Base-by-base conservation (phyloP, 1,284 basidiomycete genomes). In the Trichosporon sp. region DNA sequence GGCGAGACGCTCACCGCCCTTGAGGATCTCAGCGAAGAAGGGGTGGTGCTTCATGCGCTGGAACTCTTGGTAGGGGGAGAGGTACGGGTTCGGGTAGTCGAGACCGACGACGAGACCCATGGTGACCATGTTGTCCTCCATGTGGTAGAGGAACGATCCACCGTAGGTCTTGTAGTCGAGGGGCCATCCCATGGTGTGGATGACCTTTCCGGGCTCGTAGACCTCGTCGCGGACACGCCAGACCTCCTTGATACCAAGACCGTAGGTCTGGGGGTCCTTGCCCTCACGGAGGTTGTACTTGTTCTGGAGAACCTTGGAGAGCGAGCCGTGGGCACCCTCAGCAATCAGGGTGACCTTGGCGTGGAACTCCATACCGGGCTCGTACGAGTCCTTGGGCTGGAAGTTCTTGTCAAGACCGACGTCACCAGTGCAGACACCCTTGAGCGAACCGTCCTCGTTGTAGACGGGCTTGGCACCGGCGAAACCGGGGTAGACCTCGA, bases 21-120 rank as follows among this genome's bases (percentile, higher is more conserved):
- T 88, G 18, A 99, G 88, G 23, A 98, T 87, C 31, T 89, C 85
- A 35, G 89, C 86, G 83, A 95, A 93, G 82, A 93, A 91, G 0
- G 96, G 95, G 80, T 99, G 96, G 81, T 98, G 96, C 85, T 99
- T 99, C 90, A 98, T 92, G 66, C 92, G 89, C 91, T 95, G 95
- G 47, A 99, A 88, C 82, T 98, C 96, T 66, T 90, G 88, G 84
- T 94, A 98, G 0, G 96, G 96, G 71, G 90, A 93, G 34, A 98
- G 81, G 80, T 94, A 97, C 0, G 96, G 97, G 80, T 99, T 99
- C 73, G 89, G 85, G 81, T 98, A 99, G 84, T 99, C 96, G 72
- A 98, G 86, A 0, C 95, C 97, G 66, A 99, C 87, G 66, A 98
- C 96, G 47, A 99, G 84, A 8, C 97, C 97, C 66, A 99, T 83